Base-by-base conservation (phyloP, 371 early-diverging fungal genomes). In the Smittium culicis region DNA sequence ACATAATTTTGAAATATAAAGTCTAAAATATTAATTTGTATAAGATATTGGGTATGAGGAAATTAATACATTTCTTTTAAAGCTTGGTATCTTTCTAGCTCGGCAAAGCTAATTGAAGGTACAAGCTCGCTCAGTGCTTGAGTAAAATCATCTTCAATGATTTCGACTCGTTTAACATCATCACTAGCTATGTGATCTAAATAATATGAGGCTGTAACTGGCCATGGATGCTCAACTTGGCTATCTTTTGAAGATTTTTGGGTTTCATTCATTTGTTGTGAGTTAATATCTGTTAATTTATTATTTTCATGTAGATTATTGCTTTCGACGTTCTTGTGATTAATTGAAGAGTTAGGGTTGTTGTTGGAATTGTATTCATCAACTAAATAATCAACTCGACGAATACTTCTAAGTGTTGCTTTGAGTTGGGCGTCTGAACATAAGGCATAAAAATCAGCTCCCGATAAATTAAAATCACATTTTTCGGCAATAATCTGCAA, bases 391-490 rank as follows among this genome's bases (percentile, higher is more conserved):
- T 95, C 93, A n/a, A 96, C 86, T 0, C 79, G 69, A 54, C 85
- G 80, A 20, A 94, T 93, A 0, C 87, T 91, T 57, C 96, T 86
- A 5, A 90, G 79, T 85, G 95, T 92, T 20, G 96, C 95, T 70
- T 96, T 94, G 11, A 98, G 80, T 85, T 94, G 90, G 1, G 98
- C 93, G 73, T 96, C 96, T 25, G 97, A 91, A 71, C 95, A 96
- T 32, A 98, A 80, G 0, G 98, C 98, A 73, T 98, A 97, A 69
- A 96, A 91, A 75, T 98, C 98, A 20, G 98, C 98, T 56, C 98
- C 98, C 0, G 98, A 96, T 66, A 89, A 90, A 71, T 90, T 86
- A 73, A 91, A 87, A 8, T 94, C 95, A 70, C 93, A 92, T 56
- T 81, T 74, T 14, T 88, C 85, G 8, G 95, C 93, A 14, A 96